phyloP scores from a whole-genome alignment of 495 filamentous ascomycete species.

The Hypoxylon rickii region DNA sequence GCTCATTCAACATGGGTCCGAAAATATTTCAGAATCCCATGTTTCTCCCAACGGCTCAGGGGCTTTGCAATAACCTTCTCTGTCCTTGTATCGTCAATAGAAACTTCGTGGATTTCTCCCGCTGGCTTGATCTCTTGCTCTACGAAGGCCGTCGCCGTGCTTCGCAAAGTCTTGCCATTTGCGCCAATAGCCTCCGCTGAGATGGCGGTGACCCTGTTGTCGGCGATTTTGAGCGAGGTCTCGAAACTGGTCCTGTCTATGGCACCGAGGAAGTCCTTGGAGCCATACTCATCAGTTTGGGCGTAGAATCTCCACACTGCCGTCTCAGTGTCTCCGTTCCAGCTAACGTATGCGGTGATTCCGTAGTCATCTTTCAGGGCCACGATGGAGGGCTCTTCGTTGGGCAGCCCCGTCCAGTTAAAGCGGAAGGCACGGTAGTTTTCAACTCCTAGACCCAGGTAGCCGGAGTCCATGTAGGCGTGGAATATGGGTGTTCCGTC shows the following conservation, averaged over 20 bases:
- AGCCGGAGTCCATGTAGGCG: constrained; percentile 41
- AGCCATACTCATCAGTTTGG: constrained; percentile 29
- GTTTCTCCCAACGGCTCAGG: constrained; percentile 6
- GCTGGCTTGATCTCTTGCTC: constrained; percentile 34
- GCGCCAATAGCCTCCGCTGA: constrained; percentile 39
- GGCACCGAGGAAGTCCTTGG: constrained; percentile 36
- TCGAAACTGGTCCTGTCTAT: constrained; percentile 40
- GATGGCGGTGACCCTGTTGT: constrained; percentile 17
- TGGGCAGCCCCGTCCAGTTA: constrained; percentile 46
- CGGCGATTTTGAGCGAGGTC: constrained; percentile 31
- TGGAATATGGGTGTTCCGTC: constrained; percentile 59
- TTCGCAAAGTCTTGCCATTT: constrained; percentile 31
- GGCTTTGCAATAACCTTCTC: constrained; percentile 3
- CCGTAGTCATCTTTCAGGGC: constrained; percentile 31
- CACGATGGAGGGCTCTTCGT: constrained; percentile 40
- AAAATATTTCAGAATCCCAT: too few species aligned
- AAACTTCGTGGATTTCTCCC: neutral
- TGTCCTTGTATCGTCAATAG: neutral
- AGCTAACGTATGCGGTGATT: constrained; percentile 42
- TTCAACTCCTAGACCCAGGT: constrained; percentile 36
- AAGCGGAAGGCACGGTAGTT: constrained; percentile 45
- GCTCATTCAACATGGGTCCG: too few species aligned
- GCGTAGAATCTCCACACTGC: constrained; percentile 40
- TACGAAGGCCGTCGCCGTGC: constrained; percentile 25
- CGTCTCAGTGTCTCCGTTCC: constrained; percentile 49